phyloP scores from a whole-genome alignment of 768 basidiomycete genomes.

The Pulveroboletus frians region DNA sequence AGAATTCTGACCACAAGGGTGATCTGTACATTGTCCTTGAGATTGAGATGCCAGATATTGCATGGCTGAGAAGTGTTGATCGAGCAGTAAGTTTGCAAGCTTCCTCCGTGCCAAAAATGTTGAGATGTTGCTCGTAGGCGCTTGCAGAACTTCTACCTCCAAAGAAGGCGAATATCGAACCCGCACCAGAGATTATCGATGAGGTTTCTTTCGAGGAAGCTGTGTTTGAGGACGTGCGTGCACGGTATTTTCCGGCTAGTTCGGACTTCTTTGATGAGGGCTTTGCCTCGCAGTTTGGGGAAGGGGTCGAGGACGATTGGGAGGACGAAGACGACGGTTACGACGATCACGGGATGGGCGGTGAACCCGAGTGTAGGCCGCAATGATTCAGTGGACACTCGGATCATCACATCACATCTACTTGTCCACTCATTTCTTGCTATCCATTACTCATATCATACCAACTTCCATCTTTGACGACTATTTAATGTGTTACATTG shows the following conservation, averaged over 20 bases:
- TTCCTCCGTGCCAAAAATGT: background rate
- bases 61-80: conserved; percentile 71
- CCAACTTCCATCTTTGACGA: conserved; percentile 7
- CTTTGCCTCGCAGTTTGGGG: conserved; percentile 67
- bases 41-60: conserved; percentile 81
- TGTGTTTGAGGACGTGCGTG: conserved; percentile 81
- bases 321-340: conserved; percentile 65
- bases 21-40: conserved; percentile 79
- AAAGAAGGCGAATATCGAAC: conserved; percentile 69
- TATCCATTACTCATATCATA: conserved; percentile 15
- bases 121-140: conserved; percentile 39
- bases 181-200: conserved; percentile 65
- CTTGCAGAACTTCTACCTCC: conserved; percentile 67
- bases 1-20: conserved; percentile 61
- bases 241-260: conserved; percentile 67
- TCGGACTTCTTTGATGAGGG: conserved; percentile 73
- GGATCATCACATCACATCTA: conserved; percentile 7
- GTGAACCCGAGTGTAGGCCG: conserved; percentile 56
- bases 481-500: conserved; percentile 28
- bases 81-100: conserved; percentile 38
- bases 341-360: conserved; percentile 34
- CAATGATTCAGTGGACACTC: conserved; percentile 39
- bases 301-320: conserved; percentile 62
- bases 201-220: conserved; percentile 69
- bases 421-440: conserved; percentile 9